Percentiles rank a stretch among this genome's conserved stretches.
phyloP scores from a whole-genome alignment of 306 rosid genomes.

The Medicago ruthenica region DNA sequence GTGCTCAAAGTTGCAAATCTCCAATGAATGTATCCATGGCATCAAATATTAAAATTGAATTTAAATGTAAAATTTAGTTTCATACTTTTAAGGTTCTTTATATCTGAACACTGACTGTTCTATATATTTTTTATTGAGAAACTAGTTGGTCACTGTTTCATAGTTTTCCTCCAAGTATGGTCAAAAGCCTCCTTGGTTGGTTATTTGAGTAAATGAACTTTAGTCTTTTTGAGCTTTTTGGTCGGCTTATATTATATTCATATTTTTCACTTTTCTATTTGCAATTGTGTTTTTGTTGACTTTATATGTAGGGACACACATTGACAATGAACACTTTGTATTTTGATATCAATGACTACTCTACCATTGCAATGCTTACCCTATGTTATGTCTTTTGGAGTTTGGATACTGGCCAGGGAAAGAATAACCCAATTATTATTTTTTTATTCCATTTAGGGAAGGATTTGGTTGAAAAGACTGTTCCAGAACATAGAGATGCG shows the following conservation, averaged over 20 bases:
- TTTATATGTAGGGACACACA: not conserved
- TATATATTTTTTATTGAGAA: slow-evolving; percentile 12
- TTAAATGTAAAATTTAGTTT: slow-evolving; percentile 9
- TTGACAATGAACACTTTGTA: not conserved
- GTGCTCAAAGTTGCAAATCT: slow-evolving; percentile 15
- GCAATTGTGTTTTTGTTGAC: slow-evolving; percentile 11
- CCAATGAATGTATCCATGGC: not conserved
- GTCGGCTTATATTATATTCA: not conserved
- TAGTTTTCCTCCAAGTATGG: slow-evolving; percentile 14
- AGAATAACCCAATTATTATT: slow-evolving; percentile 29
- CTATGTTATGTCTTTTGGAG: slow-evolving; percentile 10
- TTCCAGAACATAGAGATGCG: slow-evolving; percentile 44
- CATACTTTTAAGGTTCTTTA: not conserved
- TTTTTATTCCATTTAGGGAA: slow-evolving; percentile 50
- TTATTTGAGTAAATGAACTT: slow-evolving; percentile 9
- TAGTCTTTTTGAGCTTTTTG: slow-evolving; percentile 7
- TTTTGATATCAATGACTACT: not conserved
- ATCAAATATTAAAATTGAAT: not conserved
- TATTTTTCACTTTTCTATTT: not conserved
- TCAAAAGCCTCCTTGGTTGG: slow-evolving; percentile 17
- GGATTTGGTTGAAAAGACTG: slow-evolving; percentile 46
- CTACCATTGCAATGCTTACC: not conserved
- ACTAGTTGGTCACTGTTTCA: not conserved
- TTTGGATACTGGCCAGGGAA: not conserved
- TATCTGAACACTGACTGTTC: slow-evolving; percentile 16